Conservation (phyloP, 306 rosid genomes). For the Quercus glauca region DNA sequence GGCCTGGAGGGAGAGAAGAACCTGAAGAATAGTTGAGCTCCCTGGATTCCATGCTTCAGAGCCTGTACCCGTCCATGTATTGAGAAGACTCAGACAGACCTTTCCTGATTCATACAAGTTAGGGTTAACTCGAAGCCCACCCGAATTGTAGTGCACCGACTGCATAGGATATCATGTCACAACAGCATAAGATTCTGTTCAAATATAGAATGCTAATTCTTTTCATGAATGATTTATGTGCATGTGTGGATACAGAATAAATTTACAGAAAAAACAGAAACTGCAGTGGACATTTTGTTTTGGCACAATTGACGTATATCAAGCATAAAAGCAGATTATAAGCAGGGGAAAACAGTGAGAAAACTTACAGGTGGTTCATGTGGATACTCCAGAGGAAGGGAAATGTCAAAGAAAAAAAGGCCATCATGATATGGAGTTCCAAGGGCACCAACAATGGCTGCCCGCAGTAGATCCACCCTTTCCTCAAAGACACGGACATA, state of each 20-base stretch:
- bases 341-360: conserved; percentile 11
- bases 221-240: conserved; percentile 15
- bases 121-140: conserved; percentile 86
- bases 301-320: not conserved
- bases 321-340: conserved; percentile 1
- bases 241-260: conserved; percentile 12
- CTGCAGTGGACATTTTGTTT: not conserved
- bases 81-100: conserved; percentile 90
- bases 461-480: conserved; percentile 88
- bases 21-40: conserved; percentile 80
- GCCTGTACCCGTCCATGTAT: conserved; percentile 79
- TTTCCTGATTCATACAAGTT: conserved; percentile 93
- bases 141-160: conserved; percentile 84
- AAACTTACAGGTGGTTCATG: conserved; percentile 84
- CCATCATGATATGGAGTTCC: conserved; percentile 99
- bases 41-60: conserved; percentile 88
- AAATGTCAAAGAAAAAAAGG: conserved; percentile 82
- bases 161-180: conserved; percentile 43
- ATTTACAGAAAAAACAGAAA: conserved; percentile 2
- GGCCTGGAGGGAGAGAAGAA: conserved; percentile 96
- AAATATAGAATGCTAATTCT: conserved; percentile 4
- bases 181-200: conserved; percentile 14
- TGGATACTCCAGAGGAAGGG: conserved; percentile 85
- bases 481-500: conserved; percentile 81
- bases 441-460: conserved; percentile 84